Evolutionary conservation across 129 eudicot genomes (phyloP), one percentile per base, ranked within the genome.

Genomic region (Helianthus tuberosus): DNA sequence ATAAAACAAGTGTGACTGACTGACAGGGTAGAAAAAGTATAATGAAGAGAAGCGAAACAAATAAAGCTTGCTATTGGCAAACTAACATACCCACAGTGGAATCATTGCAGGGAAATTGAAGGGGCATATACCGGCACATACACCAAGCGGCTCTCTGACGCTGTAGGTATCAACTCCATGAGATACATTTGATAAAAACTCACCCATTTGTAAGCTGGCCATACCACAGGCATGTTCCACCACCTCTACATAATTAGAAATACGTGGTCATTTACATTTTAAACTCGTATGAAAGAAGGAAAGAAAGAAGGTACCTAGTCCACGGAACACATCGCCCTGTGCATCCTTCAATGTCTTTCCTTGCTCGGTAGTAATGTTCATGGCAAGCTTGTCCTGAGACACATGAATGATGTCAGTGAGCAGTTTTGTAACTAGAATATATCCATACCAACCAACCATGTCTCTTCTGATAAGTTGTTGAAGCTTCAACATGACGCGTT

Each of bases 21-120:
- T 57, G 6, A 38, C 6, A 38, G 5, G 43, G 5, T 38, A 38
- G 6, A 4, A 7, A 38, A 20, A 20, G 23, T 20, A 20, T 20
- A 0, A 20, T 20, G 23, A n/a, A 57, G 63, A 36, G 64, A 11
- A 60, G 11, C n/a, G n/a, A 20, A 20, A 20, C 23, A 20, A 20
- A 20, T 20, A 20, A 20, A 20, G 23, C 23, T 20, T 23, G 8
- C 23, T 58, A 69, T 47, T 32, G 44, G 79, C 39, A 83, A 64
- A 44, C 86, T 20, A 20, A 20, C 23, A 73, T 85, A 95, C 99
- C 99, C 99, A 91, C 67, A 95, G 81, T 17, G 99, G 99, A 85
- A 95, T 89, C 99, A 95, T 95, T 47, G 99, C 99, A 7, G 99
- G 99, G 77, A 95, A 95, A 84, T 95, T 95, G 75, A 95, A 95